Conservation (phyloP, 2,329 filamentous ascomycete genomes). For the Fusarium sp. region DNA sequence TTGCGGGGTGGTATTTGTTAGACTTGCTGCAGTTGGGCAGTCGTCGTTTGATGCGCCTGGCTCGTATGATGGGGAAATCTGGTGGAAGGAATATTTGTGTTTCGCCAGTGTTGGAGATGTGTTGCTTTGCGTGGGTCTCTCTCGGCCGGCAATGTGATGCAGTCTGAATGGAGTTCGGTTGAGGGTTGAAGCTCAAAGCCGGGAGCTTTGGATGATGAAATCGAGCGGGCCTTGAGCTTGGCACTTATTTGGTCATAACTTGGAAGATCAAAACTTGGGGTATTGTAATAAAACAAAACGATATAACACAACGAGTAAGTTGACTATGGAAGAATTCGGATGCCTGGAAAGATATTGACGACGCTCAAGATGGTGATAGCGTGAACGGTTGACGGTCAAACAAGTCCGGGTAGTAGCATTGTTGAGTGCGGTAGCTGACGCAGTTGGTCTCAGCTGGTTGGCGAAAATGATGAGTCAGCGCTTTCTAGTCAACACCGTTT, state of each 20-base stretch:
- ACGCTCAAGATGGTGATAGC: conserved; percentile 31
- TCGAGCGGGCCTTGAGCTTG: conserved; percentile 34
- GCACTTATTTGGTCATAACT: conserved; percentile 41
- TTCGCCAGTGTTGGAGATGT: background rate
- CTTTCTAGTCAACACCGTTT: background rate
- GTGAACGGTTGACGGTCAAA: background rate
- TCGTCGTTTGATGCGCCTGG: background rate
- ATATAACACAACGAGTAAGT: background rate
- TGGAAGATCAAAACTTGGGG: background rate
- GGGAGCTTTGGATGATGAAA: conserved; percentile 28
- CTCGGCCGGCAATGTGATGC: conserved; percentile 2
- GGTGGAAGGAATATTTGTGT: background rate
- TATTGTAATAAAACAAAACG: background rate
- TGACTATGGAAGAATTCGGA: conserved; percentile 1
- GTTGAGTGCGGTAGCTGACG: conserved; percentile 38
- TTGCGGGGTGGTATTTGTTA: conserved; percentile 35
- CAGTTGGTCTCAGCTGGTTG: conserved; percentile 20
- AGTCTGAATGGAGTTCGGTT: background rate
- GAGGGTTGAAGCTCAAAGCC: conserved; percentile 35
- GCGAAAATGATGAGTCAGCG: conserved; percentile 21
- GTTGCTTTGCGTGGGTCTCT: background rate
- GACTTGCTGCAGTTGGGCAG: background rate
- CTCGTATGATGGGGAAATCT: background rate
- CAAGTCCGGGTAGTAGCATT: conserved; percentile 18
- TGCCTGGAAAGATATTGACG: conserved; percentile 27